Percentiles rank a stretch among this genome's conserved stretches.
phyloP scores from a whole-genome alignment of 179 eudicot genomes.

The Pouteria campechiana region DNA sequence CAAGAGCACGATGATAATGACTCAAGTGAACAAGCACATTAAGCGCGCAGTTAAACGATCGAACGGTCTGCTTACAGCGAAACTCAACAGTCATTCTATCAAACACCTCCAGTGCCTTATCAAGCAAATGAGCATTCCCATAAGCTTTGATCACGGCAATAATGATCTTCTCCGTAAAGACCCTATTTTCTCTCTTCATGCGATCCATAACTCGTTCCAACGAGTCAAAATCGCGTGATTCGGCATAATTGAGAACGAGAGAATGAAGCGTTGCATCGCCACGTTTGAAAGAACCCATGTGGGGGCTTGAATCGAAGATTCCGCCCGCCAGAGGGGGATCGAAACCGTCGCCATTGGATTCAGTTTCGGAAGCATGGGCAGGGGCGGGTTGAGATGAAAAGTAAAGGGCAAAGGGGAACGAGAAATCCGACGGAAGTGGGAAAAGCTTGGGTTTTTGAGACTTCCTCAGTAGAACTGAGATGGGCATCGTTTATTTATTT shows the following conservation, averaged over 20 bases:
- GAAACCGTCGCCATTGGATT: background rate
- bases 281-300: constrained; percentile 47
- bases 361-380: constrained; percentile 5
- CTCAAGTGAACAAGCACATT: constrained; percentile 50
- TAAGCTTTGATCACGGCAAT: constrained; percentile 60
- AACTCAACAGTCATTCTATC: constrained; percentile 61
- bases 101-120: constrained; percentile 57
- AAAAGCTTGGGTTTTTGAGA: no score
- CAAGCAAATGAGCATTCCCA: constrained; percentile 46
- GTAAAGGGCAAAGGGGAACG: no score
- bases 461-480: no score
- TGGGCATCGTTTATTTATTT: no score
- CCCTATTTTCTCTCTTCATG: constrained; percentile 62
- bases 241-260: constrained; percentile 49
- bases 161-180: constrained; percentile 51
- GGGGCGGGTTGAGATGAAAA: no score
- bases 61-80: constrained; percentile 40
- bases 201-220: constrained; percentile 46
- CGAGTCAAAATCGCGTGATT: constrained; percentile 41
- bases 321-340: constrained; percentile 26
- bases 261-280: constrained; percentile 76
- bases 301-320: constrained; percentile 25
- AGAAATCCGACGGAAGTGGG: no score
- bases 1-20: constrained; percentile 35
- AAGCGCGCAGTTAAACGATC: constrained; percentile 76